phyloP scores from a whole-genome alignment of 352 stramenopile species.

The Phytophthora pisi region DNA sequence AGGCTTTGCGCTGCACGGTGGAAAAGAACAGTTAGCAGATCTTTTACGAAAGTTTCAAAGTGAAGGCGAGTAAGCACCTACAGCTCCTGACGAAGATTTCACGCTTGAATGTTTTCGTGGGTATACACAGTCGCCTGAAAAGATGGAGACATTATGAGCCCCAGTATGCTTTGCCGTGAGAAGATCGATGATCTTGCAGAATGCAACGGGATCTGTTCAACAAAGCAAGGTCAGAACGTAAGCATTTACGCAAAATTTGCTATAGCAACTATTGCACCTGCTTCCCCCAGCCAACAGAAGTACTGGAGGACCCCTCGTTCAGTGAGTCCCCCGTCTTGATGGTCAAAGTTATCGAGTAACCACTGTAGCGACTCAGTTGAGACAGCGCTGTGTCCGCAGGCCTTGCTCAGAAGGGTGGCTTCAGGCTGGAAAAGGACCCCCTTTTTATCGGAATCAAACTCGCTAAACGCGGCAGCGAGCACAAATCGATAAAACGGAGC shows the following conservation, averaged over 20 bases:
- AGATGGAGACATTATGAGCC: slow-evolving; percentile 57
- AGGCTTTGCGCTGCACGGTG: slow-evolving; percentile 16
- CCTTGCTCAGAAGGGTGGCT: slow-evolving; percentile 54
- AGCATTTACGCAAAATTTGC: neutral
- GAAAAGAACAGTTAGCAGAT: too few species aligned
- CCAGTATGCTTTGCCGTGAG: slow-evolving; percentile 69
- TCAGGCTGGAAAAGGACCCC: slow-evolving; percentile 38
- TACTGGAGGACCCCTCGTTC: slow-evolving; percentile 69
- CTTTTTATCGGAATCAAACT: slow-evolving; percentile 44
- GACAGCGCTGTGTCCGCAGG: slow-evolving; percentile 39
- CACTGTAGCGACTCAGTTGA: slow-evolving; percentile 43
- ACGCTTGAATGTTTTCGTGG: slow-evolving; percentile 28
- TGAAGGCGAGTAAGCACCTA: slow-evolving; percentile 6
- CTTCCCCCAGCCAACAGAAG: slow-evolving; percentile 71
- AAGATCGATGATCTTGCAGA: slow-evolving; percentile 61
- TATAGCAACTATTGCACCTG: slow-evolving; percentile 33
- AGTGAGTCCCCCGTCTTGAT: slow-evolving; percentile 40
- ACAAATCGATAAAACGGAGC: slow-evolving; percentile 75
- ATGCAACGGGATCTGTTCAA: slow-evolving; percentile 53
- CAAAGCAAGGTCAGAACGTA: neutral
- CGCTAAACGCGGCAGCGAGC: slow-evolving; percentile 53
- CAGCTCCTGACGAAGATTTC: slow-evolving; percentile 26
- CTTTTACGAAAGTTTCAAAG: neutral
- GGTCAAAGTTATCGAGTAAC: slow-evolving; percentile 65
- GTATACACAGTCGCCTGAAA: slow-evolving; percentile 23